Base-by-base conservation (phyloP, 176 grass and related monocot species). In the Carex cristatella region DNA sequence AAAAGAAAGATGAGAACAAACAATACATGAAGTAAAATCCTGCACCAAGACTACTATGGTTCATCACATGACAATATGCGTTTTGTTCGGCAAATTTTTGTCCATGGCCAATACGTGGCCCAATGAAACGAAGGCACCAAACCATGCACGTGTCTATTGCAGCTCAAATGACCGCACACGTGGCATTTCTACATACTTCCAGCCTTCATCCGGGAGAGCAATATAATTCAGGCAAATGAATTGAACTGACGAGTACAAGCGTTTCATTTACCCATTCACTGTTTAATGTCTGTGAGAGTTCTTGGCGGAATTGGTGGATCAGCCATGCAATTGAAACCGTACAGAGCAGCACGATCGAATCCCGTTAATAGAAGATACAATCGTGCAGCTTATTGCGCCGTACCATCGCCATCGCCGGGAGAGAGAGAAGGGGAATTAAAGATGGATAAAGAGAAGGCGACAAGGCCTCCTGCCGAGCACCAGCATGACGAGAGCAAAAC, bases 361-460 rank as follows among this genome's bases (percentile, higher is more conserved):
- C 23, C 23, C 23, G 23, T 23, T 23, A 23, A 23, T 11, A 18
- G 27, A 77, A 55, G 23, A 77, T 77, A 15, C 23, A 77, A 56
- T 14, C 49, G 49, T 0, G 19, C 14, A 2, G 10, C 27, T 16
- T 2, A 23, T 23, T 23, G 23, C 23, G 23, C 23, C 23, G 23
- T 23, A 23, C 23, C 44, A 4, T 54, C 46, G 8, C 11, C 46
- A 1, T 75, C 71, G 44, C 19, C 48, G 5, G 73, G 73, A 77
- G 73, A 54, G 27, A 66, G 15, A 40, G 30, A 30, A 68, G 13
- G 80, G 54, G 80, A 83, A 55, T 10, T 9, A 14, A 56, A 56
- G 5, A 83, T 83, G 80, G 60, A 65, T 8, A 33, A 81, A 61
- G 42, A 83, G 61, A 62, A 83, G 63, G 61, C 67, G 61, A 53